A percentile compares a stretch with the other conserved stretches of the same genome.
phyloP scores from a whole-genome alignment of 2,329 filamentous ascomycete genomes.

The Aspergillus sp. region DNA sequence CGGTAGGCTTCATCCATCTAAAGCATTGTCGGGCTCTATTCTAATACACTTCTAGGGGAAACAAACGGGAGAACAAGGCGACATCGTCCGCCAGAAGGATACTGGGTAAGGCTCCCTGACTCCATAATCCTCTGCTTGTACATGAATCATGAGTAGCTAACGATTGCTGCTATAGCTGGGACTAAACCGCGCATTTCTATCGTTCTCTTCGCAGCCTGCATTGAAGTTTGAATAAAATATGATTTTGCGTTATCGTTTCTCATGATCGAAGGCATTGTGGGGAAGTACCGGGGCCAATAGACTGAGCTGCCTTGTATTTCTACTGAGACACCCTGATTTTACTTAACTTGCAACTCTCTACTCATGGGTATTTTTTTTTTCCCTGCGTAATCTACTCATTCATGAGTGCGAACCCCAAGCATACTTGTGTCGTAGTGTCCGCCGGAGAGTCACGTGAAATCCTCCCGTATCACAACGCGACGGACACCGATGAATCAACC shows the following conservation, averaged over 20 bases:
- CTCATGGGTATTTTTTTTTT: not conserved
- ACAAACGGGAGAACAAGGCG: slow-evolving; percentile 57
- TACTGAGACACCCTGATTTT: slow-evolving; percentile 11
- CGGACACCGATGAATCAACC: not conserved
- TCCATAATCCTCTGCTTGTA: not conserved
- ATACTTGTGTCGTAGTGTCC: not conserved
- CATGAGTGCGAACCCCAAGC: not conserved
- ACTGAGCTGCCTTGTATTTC: slow-evolving; percentile 15
- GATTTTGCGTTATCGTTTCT: not conserved
- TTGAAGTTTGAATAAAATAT: not conserved
- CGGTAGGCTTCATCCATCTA: slow-evolving; percentile 46
- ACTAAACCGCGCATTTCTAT: slow-evolving; percentile 12
- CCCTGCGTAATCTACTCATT: slow-evolving; percentile 5
- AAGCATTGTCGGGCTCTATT: not conserved
- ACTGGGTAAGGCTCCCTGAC: slow-evolving; percentile 51
- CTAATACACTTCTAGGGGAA: slow-evolving; percentile 18
- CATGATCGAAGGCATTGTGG: not conserved
- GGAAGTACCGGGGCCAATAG: slow-evolving; percentile 4
- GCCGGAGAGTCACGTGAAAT: slow-evolving; percentile 9
- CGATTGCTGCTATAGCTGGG: slow-evolving; percentile 17
- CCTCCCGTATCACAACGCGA: slow-evolving; percentile 8
- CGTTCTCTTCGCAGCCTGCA: not conserved
- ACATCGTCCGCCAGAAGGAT: slow-evolving; percentile 69
- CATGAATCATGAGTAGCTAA: slow-evolving; percentile 9
- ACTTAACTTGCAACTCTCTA: slow-evolving; percentile 1